Conservation (phyloP, 208 protist species). For the Crithidia thermophila region DNA sequence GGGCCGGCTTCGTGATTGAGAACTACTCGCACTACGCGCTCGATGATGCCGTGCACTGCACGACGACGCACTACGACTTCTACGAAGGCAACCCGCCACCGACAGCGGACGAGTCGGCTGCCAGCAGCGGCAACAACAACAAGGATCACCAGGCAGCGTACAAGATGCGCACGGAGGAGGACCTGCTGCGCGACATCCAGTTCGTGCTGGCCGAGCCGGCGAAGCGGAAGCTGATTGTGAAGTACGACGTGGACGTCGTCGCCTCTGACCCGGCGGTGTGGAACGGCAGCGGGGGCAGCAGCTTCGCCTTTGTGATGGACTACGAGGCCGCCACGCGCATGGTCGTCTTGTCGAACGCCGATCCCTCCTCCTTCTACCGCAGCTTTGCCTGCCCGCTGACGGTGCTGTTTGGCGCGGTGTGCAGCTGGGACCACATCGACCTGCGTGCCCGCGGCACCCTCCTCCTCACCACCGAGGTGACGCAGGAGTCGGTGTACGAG, state of each 20-base stretch:
- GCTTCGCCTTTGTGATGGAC: slow-evolving; percentile 79
- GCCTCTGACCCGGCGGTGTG: slow-evolving; percentile 52
- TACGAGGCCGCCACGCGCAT: slow-evolving; percentile 59
- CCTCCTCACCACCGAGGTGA: slow-evolving; percentile 43
- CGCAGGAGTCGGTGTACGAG: slow-evolving; percentile 61
- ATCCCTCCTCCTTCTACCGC: slow-evolving; percentile 78
- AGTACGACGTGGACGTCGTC: slow-evolving; percentile 70
- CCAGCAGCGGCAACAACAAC: slow-evolving; percentile 5
- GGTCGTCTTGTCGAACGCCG: slow-evolving; percentile 73
- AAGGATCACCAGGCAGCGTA: slow-evolving; percentile 32
- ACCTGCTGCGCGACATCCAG: slow-evolving; percentile 56
- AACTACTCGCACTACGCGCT: slow-evolving; percentile 84
- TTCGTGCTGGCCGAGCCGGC: slow-evolving; percentile 45
- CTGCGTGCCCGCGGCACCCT: slow-evolving; percentile 75
- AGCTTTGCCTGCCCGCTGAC: slow-evolving; percentile 64
- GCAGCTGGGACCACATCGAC: slow-evolving; percentile 53
- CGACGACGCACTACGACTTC: slow-evolving; percentile 73
- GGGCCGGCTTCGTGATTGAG: slow-evolving; percentile 60
- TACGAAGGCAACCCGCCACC: slow-evolving; percentile 38
- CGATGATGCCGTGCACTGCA: slow-evolving; percentile 66
- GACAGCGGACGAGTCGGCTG: slow-evolving; percentile 12
- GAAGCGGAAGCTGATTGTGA: slow-evolving; percentile 71
- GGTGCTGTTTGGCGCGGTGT: slow-evolving; percentile 66
- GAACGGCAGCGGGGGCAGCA: slow-evolving; percentile 83
- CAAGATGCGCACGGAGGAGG: slow-evolving; percentile 44